These are phyloP conservation scores for Talaromyces sp. DNA, from an alignment of 2,329 filamentous ascomycete species.

Conservation along the genomic window DNA sequence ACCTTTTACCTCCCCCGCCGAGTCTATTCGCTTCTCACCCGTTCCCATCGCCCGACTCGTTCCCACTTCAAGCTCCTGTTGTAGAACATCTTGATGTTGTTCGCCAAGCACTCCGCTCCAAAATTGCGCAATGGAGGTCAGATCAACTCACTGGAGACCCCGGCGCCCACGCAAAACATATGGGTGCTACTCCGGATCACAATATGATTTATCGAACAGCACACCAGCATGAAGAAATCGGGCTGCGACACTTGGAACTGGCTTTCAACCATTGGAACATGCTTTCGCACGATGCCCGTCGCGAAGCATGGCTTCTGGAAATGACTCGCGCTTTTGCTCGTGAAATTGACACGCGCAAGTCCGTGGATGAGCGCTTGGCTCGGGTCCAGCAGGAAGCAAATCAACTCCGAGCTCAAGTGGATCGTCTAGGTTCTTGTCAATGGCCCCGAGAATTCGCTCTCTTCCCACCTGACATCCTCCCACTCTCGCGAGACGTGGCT, in stretches of 20 bases:
- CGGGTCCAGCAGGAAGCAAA: conserved; percentile 52
- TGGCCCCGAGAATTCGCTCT: conserved; percentile 53
- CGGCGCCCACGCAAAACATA: conserved; percentile 43
- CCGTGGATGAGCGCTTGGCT: conserved; percentile 46
- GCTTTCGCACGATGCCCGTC: conserved; percentile 59
- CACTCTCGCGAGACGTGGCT: conserved; percentile 42
- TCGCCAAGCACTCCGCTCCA: conserved; percentile 65
- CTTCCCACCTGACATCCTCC: conserved; percentile 50
- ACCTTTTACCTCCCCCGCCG: conserved; percentile 76
- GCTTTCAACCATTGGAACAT: conserved; percentile 76
- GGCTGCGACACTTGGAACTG: conserved; percentile 74
- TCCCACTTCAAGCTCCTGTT: conserved; percentile 76
- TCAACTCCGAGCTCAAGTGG: conserved; percentile 52
- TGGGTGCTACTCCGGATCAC: conserved; percentile 33
- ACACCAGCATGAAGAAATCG: conserved; percentile 66
- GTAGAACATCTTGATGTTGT: conserved; percentile 74
- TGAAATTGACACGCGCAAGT: conserved; percentile 48
- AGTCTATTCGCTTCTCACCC: conserved; percentile 82
- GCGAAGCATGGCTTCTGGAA: conserved; percentile 51
- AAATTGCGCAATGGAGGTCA: conserved; percentile 68
- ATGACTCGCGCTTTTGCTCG: conserved; percentile 50
- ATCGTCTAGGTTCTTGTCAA: conserved; percentile 49
- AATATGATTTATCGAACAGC: conserved; percentile 51
- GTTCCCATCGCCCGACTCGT: conserved; percentile 75
- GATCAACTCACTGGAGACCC: conserved; percentile 39